Base-by-base conservation (phyloP, 1,284 basidiomycete genomes). In the Marasmius sp. region DNA sequence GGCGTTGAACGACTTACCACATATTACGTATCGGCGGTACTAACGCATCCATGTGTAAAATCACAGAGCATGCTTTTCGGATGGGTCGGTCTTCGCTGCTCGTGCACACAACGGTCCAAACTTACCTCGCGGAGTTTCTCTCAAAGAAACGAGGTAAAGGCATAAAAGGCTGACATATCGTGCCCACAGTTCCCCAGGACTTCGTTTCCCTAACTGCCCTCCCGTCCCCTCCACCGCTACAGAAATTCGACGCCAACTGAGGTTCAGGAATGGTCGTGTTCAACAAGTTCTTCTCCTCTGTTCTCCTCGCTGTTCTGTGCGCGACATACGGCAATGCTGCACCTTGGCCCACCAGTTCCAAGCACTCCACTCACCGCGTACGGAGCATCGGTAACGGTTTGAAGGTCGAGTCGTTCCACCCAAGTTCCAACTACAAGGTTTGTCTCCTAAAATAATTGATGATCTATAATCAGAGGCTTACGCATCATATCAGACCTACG, bases 381-480 rank as follows among this genome's bases (percentile, higher is more conserved):
- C 69, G 74, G 12, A 63, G 70, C 41, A 66, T 80, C 43, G 70
- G 68, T 20, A 39, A 43, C 11, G 74, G 72, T 45, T 59, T 79
- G 55, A 64, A 71, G 64, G 56, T 81, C 41, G 74, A 77, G 66
- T 71, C 75, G 4, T 81, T 73, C 73, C 76, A 79, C 67, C 79
- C 78, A 16, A 67, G 69, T 58, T 76, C 77, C 14, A 72, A 74
- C 4, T 80, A 72, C 67, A 74, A 79, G 74, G 79, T 77, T 57
- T 36, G 66, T 27, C 27, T 5, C 2, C 27, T 27, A 27, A 22
- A 14, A 22, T 43, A 16, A 55, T 14, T 34, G n/a, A 14, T 14
- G 45, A 20, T 9, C 27, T 20, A 16, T 20, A 14, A 36, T 36
- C 16, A 20, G 33, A 16, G 6, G 18, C 49, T 18, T 61, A 43